Evolutionary conservation across 139 green algal species (phyloP), one percentile per base, ranked within the genome.

Genomic region (Auxenochlorella pyrenoidosa): DNA sequence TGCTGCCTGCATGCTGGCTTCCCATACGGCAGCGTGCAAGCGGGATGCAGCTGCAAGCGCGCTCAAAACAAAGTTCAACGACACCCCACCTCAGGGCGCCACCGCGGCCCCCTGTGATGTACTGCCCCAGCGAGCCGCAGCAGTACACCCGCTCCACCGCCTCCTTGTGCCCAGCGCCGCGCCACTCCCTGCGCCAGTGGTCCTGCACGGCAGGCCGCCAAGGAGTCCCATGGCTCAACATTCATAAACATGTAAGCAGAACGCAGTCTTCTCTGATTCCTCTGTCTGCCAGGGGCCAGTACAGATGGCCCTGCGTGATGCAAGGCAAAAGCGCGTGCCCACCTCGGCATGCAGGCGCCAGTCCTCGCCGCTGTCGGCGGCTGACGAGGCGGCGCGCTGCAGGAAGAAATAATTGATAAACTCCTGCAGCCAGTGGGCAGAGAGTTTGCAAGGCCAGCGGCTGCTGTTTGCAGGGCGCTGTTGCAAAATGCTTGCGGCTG

Each of bases 341-440:
- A 79, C 82, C 66, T 86, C 65, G 8, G 66, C 32, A 24, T 86
- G 82, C 82, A 86, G 82, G 12, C 66, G 65, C 66, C 66, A 78
- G n/a, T 86, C 66, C 6, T 34, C 51, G 43, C 44, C 63, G n/a
- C 66, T 36, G 19, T 86, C 82, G 34, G n/a, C 32, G 44, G 43
- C 47, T 22, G 41, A 34, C 18, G 44, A 51, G 68, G 66, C 92
- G 8, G 89, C 91, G 6, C 92, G 90, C 90, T 97, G 90, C 75
- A 98, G 86, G 66, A 98, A 97, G 90, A 98, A 96, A 90, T 93
- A 97, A 84, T 97, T 97, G 41, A 94, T 96, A 88, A 98, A 98
- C 86, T 98, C 95, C 80, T 83, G 78, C 78, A n/a, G 44, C 3
- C 32, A 63, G 54, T 54, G 6, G 47, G 47, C 47, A 54, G 6